Evolutionary conservation across 371 early-diverging fungal species (phyloP).

Genomic region (Basidiobolus meristosporus): DNA sequence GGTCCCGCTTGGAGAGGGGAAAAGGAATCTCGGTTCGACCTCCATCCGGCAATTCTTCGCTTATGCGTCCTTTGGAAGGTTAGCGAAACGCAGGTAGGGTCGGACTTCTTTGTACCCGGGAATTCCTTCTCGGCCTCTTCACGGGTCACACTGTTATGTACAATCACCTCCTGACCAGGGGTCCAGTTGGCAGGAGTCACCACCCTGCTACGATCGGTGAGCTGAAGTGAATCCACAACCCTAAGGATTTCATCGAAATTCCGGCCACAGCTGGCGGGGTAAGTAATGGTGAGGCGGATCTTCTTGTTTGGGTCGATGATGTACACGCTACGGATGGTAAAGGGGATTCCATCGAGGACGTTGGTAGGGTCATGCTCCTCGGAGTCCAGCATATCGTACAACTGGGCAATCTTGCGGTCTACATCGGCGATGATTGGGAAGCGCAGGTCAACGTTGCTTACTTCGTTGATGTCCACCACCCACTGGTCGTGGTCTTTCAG

Average conservation of each 20-base stretch:
- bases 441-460: conserved; percentile 44
- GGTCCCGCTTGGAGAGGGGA: no score
- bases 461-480: conserved; percentile 81
- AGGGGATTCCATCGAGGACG: conserved; percentile 68
- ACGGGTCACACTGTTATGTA: conserved; percentile 67
- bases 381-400: conserved; percentile 89
- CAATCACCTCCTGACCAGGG: conserved; percentile 71
- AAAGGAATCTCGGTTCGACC: no score
- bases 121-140: conserved; percentile 68
- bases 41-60: no score
- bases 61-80: conserved; percentile 14
- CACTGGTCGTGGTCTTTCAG: conserved; percentile 65
- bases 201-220: conserved; percentile 66
- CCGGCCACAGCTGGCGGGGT: conserved; percentile 77
- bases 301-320: conserved; percentile 82
- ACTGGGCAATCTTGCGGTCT: conserved; percentile 57
- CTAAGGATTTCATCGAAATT: conserved; percentile 92
- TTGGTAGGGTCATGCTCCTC: conserved; percentile 72
- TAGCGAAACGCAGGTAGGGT: conserved; percentile 69
- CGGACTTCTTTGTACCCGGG: conserved; percentile 61
- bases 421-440: conserved; percentile 91
- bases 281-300: conserved; percentile 73
- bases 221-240: conserved; percentile 77
- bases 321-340: conserved; percentile 89
- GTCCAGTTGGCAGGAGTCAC: conserved; percentile 95